A percentile compares a stretch with the other conserved stretches of the same genome.
Evolutionary conservation across 2,329 filamentous ascomycete species (phyloP).

Genomic region (Cadophora sp.): DNA sequence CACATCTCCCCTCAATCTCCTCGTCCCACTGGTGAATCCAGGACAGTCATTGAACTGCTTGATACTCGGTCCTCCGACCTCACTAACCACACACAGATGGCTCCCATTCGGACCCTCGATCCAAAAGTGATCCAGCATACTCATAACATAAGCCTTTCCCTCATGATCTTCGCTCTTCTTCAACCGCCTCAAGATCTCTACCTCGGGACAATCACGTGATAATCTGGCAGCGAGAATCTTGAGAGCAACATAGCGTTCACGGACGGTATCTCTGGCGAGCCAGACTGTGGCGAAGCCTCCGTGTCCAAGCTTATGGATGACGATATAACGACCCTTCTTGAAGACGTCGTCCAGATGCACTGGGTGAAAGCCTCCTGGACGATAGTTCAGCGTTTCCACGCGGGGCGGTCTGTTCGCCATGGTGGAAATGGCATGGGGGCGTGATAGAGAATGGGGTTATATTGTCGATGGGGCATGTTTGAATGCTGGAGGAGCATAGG

Average conservation of each 20-base stretch:
- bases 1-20: slow-evolving; percentile 30
- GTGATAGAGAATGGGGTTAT: background rate
- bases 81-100: slow-evolving; percentile 52
- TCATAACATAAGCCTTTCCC: slow-evolving; percentile 31
- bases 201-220: slow-evolving; percentile 29
- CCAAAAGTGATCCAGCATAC: slow-evolving; percentile 37
- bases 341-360: slow-evolving; percentile 52
- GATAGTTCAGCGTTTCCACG: slow-evolving; percentile 33
- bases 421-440: background rate
- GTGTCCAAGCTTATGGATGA: slow-evolving; percentile 54
- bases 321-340: slow-evolving; percentile 50
- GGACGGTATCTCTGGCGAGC: slow-evolving; percentile 47
- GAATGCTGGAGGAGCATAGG: background rate
- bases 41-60: slow-evolving; percentile 36
- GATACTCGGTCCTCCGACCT: slow-evolving; percentile 35
- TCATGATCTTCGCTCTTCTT: slow-evolving; percentile 21
- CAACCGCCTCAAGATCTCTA: slow-evolving; percentile 31
- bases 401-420: slow-evolving; percentile 12
- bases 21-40: slow-evolving; percentile 30
- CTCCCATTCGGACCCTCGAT: slow-evolving; percentile 51
- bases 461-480: background rate
- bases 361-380: slow-evolving; percentile 52
- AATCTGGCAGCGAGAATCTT: slow-evolving; percentile 33
- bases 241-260: slow-evolving; percentile 33
- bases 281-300: slow-evolving; percentile 55